Evolutionary conservation across 2,329 filamentous ascomycete species (phyloP).

Genomic region (Capronia epimyces): DNA sequence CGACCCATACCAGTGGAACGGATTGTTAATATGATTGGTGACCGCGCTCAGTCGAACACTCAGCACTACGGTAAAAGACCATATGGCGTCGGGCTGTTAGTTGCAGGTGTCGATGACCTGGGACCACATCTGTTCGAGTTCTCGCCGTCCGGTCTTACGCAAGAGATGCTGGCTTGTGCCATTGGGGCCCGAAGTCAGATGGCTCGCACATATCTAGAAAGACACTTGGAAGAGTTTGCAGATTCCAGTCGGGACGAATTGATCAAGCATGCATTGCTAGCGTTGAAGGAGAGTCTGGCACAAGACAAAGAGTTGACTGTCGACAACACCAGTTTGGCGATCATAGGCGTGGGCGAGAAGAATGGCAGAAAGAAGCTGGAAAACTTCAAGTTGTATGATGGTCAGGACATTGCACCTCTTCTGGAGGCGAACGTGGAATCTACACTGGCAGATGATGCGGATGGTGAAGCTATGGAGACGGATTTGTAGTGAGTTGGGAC

Average conservation of each 20-base stretch:
- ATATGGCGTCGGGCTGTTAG: slow-evolving; percentile 88
- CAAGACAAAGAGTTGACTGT: slow-evolving; percentile 97
- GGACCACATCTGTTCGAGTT: slow-evolving; percentile 98
- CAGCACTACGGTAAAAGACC: slow-evolving; percentile 95
- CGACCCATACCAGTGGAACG: slow-evolving; percentile 85
- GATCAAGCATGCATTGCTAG: slow-evolving; percentile 81
- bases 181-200: slow-evolving; percentile 96
- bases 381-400: slow-evolving; percentile 86
- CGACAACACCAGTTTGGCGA: slow-evolving; percentile 89
- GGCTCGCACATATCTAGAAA: slow-evolving; percentile 93
- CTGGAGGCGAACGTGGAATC: slow-evolving; percentile 61
- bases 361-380: slow-evolving; percentile 58
- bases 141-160: slow-evolving; percentile 89
- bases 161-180: slow-evolving; percentile 94
- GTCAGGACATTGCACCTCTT: slow-evolving; percentile 77
- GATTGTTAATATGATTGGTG: slow-evolving; percentile 85
- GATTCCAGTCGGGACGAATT: slow-evolving; percentile 74
- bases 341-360: slow-evolving; percentile 59
- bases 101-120: slow-evolving; percentile 87
- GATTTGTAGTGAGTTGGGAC: slow-evolving; percentile 38
- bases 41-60: slow-evolving; percentile 95
- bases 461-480: slow-evolving; percentile 52
- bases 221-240: slow-evolving; percentile 78
- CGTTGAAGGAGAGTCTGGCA: slow-evolving; percentile 88
- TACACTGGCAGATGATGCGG: slow-evolving; percentile 41